These are phyloP conservation scores for Xylariaceae sp. DNA, from an alignment of 2,329 filamentous ascomycete species.

Conservation along the genomic window DNA sequence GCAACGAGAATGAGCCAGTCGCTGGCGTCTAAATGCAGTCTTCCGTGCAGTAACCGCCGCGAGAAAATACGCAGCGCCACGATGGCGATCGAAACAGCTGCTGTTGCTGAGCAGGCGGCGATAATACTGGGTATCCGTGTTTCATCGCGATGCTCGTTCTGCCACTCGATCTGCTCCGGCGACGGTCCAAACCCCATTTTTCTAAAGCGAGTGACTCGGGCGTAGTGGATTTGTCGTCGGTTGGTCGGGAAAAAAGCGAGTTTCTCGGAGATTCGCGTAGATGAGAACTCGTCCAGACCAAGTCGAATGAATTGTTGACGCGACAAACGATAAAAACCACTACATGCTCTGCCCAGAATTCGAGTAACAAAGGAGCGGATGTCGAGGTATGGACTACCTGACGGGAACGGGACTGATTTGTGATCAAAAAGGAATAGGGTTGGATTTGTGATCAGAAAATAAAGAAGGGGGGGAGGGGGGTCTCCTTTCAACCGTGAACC, in stretches of 20 bases:
- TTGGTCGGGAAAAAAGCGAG: not conserved
- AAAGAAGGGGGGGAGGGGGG: no score
- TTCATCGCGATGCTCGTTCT: constrained; percentile 13
- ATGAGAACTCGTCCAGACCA: no score
- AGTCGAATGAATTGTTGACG: no score
- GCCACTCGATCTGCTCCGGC: constrained; percentile 9
- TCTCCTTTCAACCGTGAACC: no score
- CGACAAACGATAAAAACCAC: not conserved
- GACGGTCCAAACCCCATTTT: constrained; percentile 7
- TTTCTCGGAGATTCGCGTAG: not conserved
- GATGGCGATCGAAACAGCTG: constrained; percentile 6
- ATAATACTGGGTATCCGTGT: constrained; percentile 5
- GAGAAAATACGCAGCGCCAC: constrained; percentile 11
- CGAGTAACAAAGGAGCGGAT: not conserved
- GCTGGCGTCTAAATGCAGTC: constrained; percentile 7
- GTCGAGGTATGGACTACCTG: not conserved
- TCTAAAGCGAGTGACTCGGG: not conserved
- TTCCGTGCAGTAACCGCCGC: constrained; percentile 2
- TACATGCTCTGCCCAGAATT: constrained; percentile 2
- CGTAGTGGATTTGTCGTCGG: not conserved
- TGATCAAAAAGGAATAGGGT: no score
- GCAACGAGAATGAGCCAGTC: constrained; percentile 13
- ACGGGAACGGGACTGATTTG: not conserved
- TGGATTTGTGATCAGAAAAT: no score
- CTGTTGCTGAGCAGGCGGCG: constrained; percentile 7